Evolutionary conservation across 768 basidiomycete species (phyloP), one percentile per base, ranked within the genome.

Genomic region (Tremella yokohamensis): DNA sequence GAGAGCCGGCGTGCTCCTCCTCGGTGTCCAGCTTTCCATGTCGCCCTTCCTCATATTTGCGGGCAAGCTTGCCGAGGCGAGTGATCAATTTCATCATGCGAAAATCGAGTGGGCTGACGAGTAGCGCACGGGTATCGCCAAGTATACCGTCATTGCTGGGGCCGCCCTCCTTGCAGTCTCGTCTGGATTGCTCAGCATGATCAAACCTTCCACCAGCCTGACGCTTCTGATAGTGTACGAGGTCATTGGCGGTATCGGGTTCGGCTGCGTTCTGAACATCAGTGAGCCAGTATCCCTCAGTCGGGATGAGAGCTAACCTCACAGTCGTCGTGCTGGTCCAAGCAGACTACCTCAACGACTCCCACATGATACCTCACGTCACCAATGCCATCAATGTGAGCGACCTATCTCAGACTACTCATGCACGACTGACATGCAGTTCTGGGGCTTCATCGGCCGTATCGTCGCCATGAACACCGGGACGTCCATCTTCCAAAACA

Each of bases 401-500:
- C 18, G 15, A 22, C 15, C 20, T 24, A 22, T 25, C n/a, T 9
- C 37, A 11, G 20, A 19, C 8, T 7, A 22, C 8, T 25, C 9
- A 18, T 18, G 37, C 19, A 8, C 8, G 24, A 20, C 52, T 22
- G 24, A 53, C 40, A 24, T 19, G 2, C 22, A 52, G 48, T 64
- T 61, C 38, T 52, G 40, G 47, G 62, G 61, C 1, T 71, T 68
- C 45, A 34, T 66, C 9, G 64, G 62, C n/a, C 52, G 65, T 7
- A 65, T 65, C 18, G 34, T 67, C 19, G 63, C 60, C 18, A 65
- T 72, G 58, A 66, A 66, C 6, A 55, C 61, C 3, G 64, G 57
- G 12, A 72, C 70, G 1, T 63, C 58, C 40, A 57, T 72, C 16
- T 72, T 72, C 61, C 58, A 64, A 42, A 72, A 72, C 60, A 62